These are phyloP conservation scores for Neonectria hederae DNA, from an alignment of 2,329 filamentous ascomycete species.

Conservation along the genomic window DNA sequence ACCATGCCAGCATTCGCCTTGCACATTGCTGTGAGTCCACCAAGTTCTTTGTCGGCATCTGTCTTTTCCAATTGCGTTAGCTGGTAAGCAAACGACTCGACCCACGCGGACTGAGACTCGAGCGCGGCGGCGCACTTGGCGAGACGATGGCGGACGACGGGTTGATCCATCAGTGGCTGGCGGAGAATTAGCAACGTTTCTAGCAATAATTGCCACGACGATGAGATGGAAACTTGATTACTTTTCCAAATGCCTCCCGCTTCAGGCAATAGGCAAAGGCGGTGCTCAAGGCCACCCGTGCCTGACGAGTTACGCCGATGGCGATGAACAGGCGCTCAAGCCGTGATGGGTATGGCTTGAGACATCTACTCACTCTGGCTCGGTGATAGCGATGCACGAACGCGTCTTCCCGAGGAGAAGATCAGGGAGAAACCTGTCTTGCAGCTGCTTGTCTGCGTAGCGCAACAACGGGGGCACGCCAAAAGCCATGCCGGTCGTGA, in stretches of 20 bases:
- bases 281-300: conserved; percentile 51
- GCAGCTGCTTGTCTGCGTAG: conserved; percentile 69
- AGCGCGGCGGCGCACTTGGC: conserved; percentile 75
- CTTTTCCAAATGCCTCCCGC: conserved; percentile 50
- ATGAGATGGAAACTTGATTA: neutral
- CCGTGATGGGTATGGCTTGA: neutral
- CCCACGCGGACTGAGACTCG: conserved; percentile 76
- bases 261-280: conserved; percentile 52
- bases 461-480: conserved; percentile 77
- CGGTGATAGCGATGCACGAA: conserved; percentile 81
- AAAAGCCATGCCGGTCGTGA: conserved; percentile 78
- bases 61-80: conserved; percentile 70
- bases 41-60: conserved; percentile 70
- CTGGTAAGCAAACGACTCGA: conserved; percentile 76
- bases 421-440: conserved; percentile 74
- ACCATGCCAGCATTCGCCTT: conserved; percentile 80
- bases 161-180: conserved; percentile 73
- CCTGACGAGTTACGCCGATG: conserved; percentile 69
- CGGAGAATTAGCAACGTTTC: conserved; percentile 29
- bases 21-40: conserved; percentile 75
- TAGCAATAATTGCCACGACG: too few species aligned
- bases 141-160: conserved; percentile 77
- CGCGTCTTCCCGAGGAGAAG: conserved; percentile 73
- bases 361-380: conserved; percentile 62
- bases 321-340: conserved; percentile 75